A percentile compares a stretch with the other conserved stretches of the same genome.
These are phyloP conservation scores for Fraxinus latifolia DNA, from an alignment of 305 asterid genomes.

Conservation along the genomic window DNA sequence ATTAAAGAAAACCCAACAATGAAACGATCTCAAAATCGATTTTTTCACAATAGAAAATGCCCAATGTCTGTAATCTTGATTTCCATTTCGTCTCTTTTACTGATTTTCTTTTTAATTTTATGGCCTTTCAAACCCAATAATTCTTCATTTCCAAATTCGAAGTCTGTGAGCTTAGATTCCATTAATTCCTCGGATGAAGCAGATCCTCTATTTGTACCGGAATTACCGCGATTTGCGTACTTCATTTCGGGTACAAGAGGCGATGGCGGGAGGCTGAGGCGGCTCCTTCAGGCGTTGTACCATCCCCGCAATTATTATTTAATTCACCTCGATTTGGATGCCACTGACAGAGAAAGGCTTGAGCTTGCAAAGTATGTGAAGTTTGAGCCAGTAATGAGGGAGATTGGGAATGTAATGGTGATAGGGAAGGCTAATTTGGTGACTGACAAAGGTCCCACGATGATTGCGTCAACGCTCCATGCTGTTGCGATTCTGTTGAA, in stretches of 20 bases:
- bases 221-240: slow-evolving; percentile 73
- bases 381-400: slow-evolving; percentile 46
- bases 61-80: slow-evolving; percentile 42
- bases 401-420: slow-evolving; percentile 70
- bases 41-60: slow-evolving; percentile 38
- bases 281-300: slow-evolving; percentile 75
- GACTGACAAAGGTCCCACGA: slow-evolving; percentile 77
- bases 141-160: slow-evolving; percentile 24
- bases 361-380: slow-evolving; percentile 63
- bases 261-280: slow-evolving; percentile 47
- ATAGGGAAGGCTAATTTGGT: slow-evolving; percentile 73
- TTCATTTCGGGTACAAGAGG: slow-evolving; percentile 64
- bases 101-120: slow-evolving; percentile 32
- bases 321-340: slow-evolving; percentile 74
- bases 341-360: slow-evolving; percentile 64
- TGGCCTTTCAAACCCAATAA: slow-evolving; percentile 33
- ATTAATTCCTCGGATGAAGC: background rate
- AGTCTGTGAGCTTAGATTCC: slow-evolving; percentile 22
- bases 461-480: slow-evolving; percentile 67
- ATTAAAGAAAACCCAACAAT: slow-evolving; percentile 27
- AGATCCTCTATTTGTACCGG: slow-evolving; percentile 32
- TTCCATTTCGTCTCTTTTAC: slow-evolving; percentile 35
- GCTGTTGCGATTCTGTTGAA: slow-evolving; percentile 67
- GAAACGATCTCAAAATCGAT: slow-evolving; percentile 53
- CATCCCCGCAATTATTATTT: slow-evolving; percentile 82